Evolutionary conservation across 257 asterid genomes (phyloP), one percentile per base, ranked within the genome.

Genomic region (Anisodus acutangulus): DNA sequence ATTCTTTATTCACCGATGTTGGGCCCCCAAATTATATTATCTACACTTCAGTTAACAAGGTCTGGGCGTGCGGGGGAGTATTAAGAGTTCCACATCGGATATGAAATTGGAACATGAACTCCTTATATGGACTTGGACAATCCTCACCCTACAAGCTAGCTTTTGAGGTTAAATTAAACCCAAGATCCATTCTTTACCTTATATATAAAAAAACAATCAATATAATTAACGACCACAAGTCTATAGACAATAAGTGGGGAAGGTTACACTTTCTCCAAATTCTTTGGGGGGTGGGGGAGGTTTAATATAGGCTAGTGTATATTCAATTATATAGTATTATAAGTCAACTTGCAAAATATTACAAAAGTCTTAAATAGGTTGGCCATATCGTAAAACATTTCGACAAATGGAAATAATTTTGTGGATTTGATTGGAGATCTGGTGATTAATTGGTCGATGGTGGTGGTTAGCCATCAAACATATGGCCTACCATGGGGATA

Each of bases 391-490:
- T 9, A 60, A 39, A 58, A 85, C 76, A 53, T 70, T 62, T 83
- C 12, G 9, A 55, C n/a, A 70, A 71, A 71, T 62, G 26, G 57
- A 41, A 80, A 11, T 10, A 43, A 16, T 60, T 59, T 80, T 57
- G 13, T 81, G 85, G 76, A 54, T 79, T 74, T 83, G 10, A 8
- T 39, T 83, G 84, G 49, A 55, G 80, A 66, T 87, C 15, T 43
- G 26, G 51, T 79, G 60, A 19, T 19, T 8, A 63, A 82, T 78
- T 45, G 39, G 31, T 74, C 71, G 22, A 47, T 51, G 62, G 49
- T 78, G 12, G 37, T 12, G 22, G 64, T 17, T 71, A 26, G 57
- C 84, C 69, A 71, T 83, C 90, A 85, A 63, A 84, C 10, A 85
- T 85, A n/a, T 85, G 71, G 85, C 76, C 57, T 62, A 79, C 85